Base-by-base conservation (phyloP, 257 asterid species). In the Henckelia pumila region DNA sequence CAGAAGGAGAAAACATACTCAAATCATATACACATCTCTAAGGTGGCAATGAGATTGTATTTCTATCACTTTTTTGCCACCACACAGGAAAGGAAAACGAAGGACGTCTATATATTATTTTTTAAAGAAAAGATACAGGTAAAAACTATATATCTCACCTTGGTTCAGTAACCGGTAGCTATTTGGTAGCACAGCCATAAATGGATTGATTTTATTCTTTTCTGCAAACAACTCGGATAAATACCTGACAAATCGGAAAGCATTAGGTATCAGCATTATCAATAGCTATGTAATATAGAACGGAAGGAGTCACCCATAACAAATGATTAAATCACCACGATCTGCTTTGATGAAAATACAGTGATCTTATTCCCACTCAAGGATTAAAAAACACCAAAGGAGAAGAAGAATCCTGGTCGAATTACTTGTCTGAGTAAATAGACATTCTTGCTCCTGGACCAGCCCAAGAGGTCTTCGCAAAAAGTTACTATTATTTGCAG, bases 131-230 rank as follows among this genome's bases (percentile, higher is more conserved):
- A 62, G 50, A 75, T 53, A 2, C 20, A 8, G 1, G 62, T 47
- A 53, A 73, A 61, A 52, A 32, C 3, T n/a, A 68, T 55, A 13
- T 20, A 58, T 75, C 95, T 82, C 87, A 92, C 98, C 98, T 82
- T 92, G 95, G 78, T 79, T 86, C 79, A 92, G 79, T 82, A 92
- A 77, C 77, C 92, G 80, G 63, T 77, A 83, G 75, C 88, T 49
- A 77, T 82, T 69, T 61, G 95, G 95, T 59, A 92, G 89, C 79
- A 89, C 96, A 7, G 92, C 84, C 83, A 81, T 72, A 78, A 89
- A 89, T 11, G 98, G 98, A 76, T 68, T 69, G 5, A 92, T 80
- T 62, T 85, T 89, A 71, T 80, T 84, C 26, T 90, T 86, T 75
- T 92, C 98, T 21, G 76, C 89, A 70, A 89, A 82, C 76, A 92